Evolutionary conservation across 129 eudicot genomes (phyloP).

Genomic region (Escallonia rubra): DNA sequence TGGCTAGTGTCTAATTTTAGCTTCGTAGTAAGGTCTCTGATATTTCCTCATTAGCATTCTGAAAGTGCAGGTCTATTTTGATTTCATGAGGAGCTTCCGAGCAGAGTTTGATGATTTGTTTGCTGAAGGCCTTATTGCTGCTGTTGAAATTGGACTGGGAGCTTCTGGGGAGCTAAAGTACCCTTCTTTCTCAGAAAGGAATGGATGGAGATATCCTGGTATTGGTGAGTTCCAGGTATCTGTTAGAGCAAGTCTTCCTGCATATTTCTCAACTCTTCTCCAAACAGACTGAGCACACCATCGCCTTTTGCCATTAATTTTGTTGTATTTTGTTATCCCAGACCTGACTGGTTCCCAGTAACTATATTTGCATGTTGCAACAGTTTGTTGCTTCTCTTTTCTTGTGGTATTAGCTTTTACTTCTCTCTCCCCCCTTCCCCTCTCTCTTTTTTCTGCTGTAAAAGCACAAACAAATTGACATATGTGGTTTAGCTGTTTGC

Average conservation of each 20-base stretch:
- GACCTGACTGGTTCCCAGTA: too few relatives aligned
- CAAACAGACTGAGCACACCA: too few relatives aligned
- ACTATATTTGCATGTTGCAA: too few relatives aligned
- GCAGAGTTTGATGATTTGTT: constrained; percentile 47
- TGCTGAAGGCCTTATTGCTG: constrained; percentile 35
- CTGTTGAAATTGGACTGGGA: constrained; percentile 43
- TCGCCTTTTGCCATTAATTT: too few relatives aligned
- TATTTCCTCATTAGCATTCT: background rate
- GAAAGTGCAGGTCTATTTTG: constrained; percentile 33
- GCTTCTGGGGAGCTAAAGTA: constrained; percentile 39
- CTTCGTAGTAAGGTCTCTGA: background rate
- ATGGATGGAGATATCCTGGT: constrained; percentile 54
- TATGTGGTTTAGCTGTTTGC: too few relatives aligned
- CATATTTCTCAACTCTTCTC: too few relatives aligned
- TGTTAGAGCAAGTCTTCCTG: background rate
- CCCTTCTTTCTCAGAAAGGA: constrained; percentile 39
- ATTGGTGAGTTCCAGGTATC: constrained; percentile 63
- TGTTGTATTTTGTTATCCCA: too few relatives aligned
- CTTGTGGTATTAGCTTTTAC: too few relatives aligned
- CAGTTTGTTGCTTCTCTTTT: too few relatives aligned
- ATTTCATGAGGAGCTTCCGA: constrained; percentile 51
- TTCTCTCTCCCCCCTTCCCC: too few relatives aligned
- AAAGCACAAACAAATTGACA: too few relatives aligned
- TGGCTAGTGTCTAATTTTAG: background rate
- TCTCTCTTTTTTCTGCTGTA: too few relatives aligned